These are phyloP conservation scores for Nicotiana otophora DNA, from an alignment of 257 asterid species.

Conservation along the genomic window DNA sequence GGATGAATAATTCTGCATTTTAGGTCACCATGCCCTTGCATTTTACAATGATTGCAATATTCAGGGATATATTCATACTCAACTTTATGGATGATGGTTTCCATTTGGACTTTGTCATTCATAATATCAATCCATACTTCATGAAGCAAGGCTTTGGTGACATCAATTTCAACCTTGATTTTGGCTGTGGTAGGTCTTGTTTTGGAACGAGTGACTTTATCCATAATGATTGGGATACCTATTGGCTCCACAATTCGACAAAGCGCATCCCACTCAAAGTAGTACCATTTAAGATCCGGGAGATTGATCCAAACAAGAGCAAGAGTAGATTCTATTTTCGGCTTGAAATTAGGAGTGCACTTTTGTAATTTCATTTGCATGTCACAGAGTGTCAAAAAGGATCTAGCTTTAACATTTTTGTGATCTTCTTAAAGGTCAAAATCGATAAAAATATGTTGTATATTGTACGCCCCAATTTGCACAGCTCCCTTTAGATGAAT, in stretches of 20 bases:
- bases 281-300: background rate
- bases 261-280: background rate
- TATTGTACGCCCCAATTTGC: background rate
- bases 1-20: no score
- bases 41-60: no score
- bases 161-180: background rate
- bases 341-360: background rate
- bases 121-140: background rate
- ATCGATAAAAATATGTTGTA: background rate
- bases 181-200: background rate
- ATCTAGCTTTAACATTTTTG: background rate
- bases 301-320: background rate
- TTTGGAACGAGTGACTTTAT: background rate
- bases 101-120: no score
- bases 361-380: background rate
- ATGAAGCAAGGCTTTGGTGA: background rate
- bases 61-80: no score
- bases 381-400: background rate
- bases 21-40: no score
- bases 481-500: background rate
- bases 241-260: background rate
- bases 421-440: background rate
- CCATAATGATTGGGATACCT: background rate
- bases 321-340: background rate
- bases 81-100: no score